Evolutionary conservation across 2,329 filamentous ascomycete species (phyloP), one percentile per base, ranked within the genome.

Genomic region (Colletotrichum sp.): DNA sequence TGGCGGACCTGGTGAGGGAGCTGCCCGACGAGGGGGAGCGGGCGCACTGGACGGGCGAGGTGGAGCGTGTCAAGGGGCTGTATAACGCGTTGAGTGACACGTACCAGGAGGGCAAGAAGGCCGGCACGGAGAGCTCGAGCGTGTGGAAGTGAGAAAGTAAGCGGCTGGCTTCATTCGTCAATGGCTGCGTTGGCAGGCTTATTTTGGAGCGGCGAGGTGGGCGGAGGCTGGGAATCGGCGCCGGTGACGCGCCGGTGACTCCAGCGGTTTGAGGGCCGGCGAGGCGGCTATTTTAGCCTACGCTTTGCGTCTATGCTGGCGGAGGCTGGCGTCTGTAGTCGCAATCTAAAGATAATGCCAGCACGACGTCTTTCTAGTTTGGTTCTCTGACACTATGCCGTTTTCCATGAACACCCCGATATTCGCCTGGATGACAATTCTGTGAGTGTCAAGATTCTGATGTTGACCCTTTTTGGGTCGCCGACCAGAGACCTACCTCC

Each of bases 101-200:
- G 25, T 90, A 90, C 75, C 88, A 90, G 80, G 84, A 85, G 63
- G 86, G 86, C 3, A 90, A 90, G 79, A 80, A 81, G 55, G 79
- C 81, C 0, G 87, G 86, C 1, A 79, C 84, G 0, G 83, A 85
- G 71, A 90, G 85, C 9, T 84, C 87, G 2, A 90, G 88, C 66
- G 84, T 88, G 6, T 90, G 88, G 88, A 89, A 88, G 77, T 88
- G 79, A 52, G 65, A 12, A 57, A 57, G 15, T 11, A 13, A 2
- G 44, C 44, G 55, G 22, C 55, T 25, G 11, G n/a, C 11, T 34
- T 30, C 12, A 16, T 70, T 64, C 22, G 39, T 12, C 61, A 27
- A 68, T 68, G 32, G 52, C 57, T 63, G 68, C 28, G 65, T 27
- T 19, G 36, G 36, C 32, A 30, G 28, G 36, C 25, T 61, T 16